Base-by-base conservation (phyloP, 257 asterid genomes). In the Penstemon davidsonii region DNA sequence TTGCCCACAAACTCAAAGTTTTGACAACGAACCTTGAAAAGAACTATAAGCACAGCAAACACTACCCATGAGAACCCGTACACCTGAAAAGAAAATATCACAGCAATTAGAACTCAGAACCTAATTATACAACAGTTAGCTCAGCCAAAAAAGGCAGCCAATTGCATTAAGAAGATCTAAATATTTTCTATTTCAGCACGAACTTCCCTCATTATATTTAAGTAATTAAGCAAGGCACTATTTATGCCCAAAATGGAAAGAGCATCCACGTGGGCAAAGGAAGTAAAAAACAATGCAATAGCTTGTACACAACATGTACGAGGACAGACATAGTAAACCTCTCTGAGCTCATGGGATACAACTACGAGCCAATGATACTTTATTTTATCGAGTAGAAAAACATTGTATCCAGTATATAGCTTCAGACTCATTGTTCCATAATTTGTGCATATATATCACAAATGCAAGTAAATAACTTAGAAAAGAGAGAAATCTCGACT, bases 11-110 rank as follows among this genome's bases (percentile, higher is more conserved):
- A 36, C 63, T 51, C 52, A 12, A 56, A 68, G 38, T 18, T 37
- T 44, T 47, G 71, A 70, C 58, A 65, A 45, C 85, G 37, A 25
- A 93, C 99, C 97, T 93, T 93, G 88, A 93, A 93, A 71, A 93
- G 96, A 74, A 93, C 33, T 64, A 93, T 80, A 58, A 93, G 82
- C 68, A 76, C 96, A 1, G 95, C 99, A 77, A 93, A 87, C 37
- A 80, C 99, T 45, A 81, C 49, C 99, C 99, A 93, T 55, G 99
- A 93, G 72, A 81, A 83, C 42, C 99, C 97, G 64, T 88, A 93
- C 6, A 80, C 85, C 99, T 93, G 85, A 72, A 68, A 71, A 53
- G 9, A 54, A 36, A 51, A 49, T 51, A 51, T 43, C 60, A 51
- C 38, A 47, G 62, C 65, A 74, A 51, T 73, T 47, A 39, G 38